Conservation (phyloP, 2,329 filamentous ascomycete genomes). For the Alternaria triticina region DNA sequence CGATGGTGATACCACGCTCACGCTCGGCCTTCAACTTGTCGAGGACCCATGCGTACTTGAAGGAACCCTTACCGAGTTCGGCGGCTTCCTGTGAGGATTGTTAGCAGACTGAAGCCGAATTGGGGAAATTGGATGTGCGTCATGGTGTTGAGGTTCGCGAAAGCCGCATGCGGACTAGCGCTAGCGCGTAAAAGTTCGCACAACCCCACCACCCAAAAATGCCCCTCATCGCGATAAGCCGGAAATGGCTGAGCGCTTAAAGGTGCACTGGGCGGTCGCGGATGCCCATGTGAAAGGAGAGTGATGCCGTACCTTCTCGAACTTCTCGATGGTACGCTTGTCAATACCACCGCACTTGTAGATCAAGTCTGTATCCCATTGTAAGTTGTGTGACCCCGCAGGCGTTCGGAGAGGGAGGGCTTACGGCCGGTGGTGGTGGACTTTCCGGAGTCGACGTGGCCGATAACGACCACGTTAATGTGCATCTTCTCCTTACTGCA, state of each 20-base stretch:
- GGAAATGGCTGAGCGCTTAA: conserved; percentile 36
- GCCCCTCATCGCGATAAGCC: conserved; percentile 46
- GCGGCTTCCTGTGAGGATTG: conserved; percentile 79
- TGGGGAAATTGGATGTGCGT: conserved; percentile 30
- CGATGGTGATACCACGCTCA: conserved; percentile 99
- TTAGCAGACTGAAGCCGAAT: conserved; percentile 39
- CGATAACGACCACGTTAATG: conserved; percentile 96
- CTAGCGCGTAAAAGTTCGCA: conserved; percentile 46
- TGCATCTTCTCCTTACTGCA: conserved; percentile 92
- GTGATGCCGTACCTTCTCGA: conserved; percentile 87
- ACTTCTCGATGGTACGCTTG: conserved; percentile 99
- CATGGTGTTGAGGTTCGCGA: conserved; percentile 43
- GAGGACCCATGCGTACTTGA: conserved; percentile 99
- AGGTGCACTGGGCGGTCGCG: conserved; percentile 23
- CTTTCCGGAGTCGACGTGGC: conserved; percentile 99
- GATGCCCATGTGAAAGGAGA: conserved; percentile 22
- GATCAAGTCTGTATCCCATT: conserved; percentile 80
- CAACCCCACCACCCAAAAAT: conserved; percentile 49
- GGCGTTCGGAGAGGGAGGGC: conserved; percentile 47
- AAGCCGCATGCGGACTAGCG: conserved; percentile 39
- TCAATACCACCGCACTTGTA: conserved; percentile 99
- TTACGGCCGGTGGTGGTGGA: conserved; percentile 89
- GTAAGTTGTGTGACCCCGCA: conserved; percentile 38
- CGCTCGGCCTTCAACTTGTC: conserved; percentile 99
- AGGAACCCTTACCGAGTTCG: conserved; percentile 99